A percentile compares a stretch with the other conserved stretches of the same genome.
Evolutionary conservation across 1,139 yeast genomes (phyloP).

Genomic region (Geotrichum cucujoidarum): DNA sequence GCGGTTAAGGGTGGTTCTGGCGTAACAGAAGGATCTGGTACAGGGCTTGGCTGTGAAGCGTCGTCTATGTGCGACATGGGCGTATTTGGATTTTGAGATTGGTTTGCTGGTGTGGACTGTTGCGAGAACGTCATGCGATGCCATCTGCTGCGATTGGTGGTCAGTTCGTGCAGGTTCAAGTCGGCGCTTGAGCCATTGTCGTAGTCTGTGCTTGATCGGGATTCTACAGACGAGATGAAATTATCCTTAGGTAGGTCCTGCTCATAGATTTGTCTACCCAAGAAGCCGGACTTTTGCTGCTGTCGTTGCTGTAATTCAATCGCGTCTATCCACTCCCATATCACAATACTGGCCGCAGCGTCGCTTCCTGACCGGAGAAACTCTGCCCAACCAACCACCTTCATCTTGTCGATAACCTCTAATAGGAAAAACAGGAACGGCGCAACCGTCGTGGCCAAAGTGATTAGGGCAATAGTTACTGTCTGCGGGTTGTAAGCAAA

Average conservation of each 20-base stretch:
- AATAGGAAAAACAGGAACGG: slow-evolving; percentile 75
- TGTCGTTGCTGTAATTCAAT: slow-evolving; percentile 57
- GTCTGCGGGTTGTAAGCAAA: slow-evolving; percentile 49
- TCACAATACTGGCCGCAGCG: slow-evolving; percentile 50
- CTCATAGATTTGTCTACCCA: slow-evolving; percentile 75
- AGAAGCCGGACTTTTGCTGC: slow-evolving; percentile 68
- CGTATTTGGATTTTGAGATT: no score
- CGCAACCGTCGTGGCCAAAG: slow-evolving; percentile 54
- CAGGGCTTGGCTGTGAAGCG: no score
- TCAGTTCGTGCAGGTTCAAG: no score
- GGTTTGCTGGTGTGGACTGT: no score
- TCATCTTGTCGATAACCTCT: slow-evolving; percentile 60
- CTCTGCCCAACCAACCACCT: slow-evolving; percentile 71
- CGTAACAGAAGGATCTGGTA: no score
- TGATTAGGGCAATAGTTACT: slow-evolving; percentile 53
- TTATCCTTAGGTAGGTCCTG: slow-evolving; percentile 46
- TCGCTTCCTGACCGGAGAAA: slow-evolving; percentile 59
- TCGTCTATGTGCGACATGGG: no score
- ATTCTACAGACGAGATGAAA: no score
- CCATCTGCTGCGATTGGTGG: no score
- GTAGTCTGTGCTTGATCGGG: no score
- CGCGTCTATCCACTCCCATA: slow-evolving; percentile 90
- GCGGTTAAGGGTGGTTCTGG: no score
- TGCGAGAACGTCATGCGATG: no score
- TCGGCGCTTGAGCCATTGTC: no score